Conservation (phyloP, 257 asterid species). For the Gentiana straminea region DNA sequence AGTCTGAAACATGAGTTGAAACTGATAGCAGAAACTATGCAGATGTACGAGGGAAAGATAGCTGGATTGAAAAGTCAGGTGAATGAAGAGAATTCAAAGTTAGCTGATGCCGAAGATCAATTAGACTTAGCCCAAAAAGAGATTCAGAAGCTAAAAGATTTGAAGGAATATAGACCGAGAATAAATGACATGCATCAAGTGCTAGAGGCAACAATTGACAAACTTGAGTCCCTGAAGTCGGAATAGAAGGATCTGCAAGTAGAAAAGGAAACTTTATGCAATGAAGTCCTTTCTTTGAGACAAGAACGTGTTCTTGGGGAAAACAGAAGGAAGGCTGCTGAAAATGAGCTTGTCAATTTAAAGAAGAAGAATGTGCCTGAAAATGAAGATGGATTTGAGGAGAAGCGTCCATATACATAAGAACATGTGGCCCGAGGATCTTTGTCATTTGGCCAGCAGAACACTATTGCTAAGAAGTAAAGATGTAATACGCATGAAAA, state of each 20-base stretch:
- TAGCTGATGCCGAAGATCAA: conserved; percentile 40
- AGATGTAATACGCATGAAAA: too few species aligned
- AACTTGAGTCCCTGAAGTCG: conserved; percentile 37
- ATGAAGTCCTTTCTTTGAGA: conserved; percentile 41
- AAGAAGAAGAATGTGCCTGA: conserved; percentile 54
- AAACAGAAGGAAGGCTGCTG: conserved; percentile 62
- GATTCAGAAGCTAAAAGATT: conserved; percentile 35
- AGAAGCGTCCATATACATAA: conserved; percentile 53
- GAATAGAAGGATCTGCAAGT: conserved; percentile 40
- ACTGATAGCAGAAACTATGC: conserved; percentile 61
- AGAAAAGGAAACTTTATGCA: conserved; percentile 48
- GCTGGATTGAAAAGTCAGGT: conserved; percentile 42
- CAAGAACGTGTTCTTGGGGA: conserved; percentile 56
- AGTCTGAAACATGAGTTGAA: conserved; percentile 23
- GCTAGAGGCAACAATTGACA: conserved; percentile 38
- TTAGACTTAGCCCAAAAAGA: conserved; percentile 26
- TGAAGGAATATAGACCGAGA: conserved; percentile 34
- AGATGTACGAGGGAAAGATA: conserved; percentile 66
- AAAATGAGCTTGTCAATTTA: conserved; percentile 46
- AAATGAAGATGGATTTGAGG: conserved; percentile 87
- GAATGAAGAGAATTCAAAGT: conserved; percentile 36
- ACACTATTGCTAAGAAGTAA: conserved; percentile 52
- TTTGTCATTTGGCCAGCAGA: conserved; percentile 52
- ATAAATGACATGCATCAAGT: conserved; percentile 50
- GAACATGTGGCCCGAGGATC: conserved; percentile 34